Evolutionary conservation across 441 rosid genomes (phyloP), one percentile per base, ranked within the genome.

Genomic region (Euphorbia schlechtendalii): DNA sequence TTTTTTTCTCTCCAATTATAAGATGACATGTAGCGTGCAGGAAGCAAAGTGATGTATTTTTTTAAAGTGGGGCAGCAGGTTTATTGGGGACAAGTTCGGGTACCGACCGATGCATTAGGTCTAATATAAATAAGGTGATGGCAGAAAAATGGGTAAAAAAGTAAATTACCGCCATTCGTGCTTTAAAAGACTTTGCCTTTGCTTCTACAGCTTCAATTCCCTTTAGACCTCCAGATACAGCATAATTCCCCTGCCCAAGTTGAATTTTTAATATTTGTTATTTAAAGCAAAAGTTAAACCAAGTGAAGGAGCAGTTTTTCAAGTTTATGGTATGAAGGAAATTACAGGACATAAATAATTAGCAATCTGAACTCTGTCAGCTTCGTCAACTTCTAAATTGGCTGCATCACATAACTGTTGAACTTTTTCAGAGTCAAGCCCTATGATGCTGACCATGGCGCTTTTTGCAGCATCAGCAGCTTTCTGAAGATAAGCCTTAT

Each of bases 401-500:
- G 38, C 38, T 56, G 59, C 59, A 4, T 56, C 59, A 15, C 59
- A 56, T 17, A 56, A 28, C 38, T 56, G 38, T 56, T 14, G 36
- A 27, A 56, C 59, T 56, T 56, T 56, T 11, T 27, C 59, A 0
- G 96, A 77, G 73, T 89, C 92, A 69, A 94, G 74, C n/a, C 99
- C 98, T 70, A 94, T 85, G 71, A 94, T 65, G 76, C 98, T 91
- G 72, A 89, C 92, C 99, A 94, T 94, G 43, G 89, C 99, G 84
- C 96, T 65, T 77, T 81, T 84, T 56, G 92, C 96, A 74, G 98
- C 96, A 86, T 94, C 96, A 36, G 96, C 88, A 49, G 99, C 99
- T 56, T 89, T 98, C 99, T 94, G 76, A 43, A 76, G 13, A 21
- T 41, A 73, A 71, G 3, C 49, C 13, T n/a, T 45, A 14, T 14